Percentiles rank a stretch among this genome's conserved stretches.
phyloP scores from a whole-genome alignment of 164 flowering plant species.

The Sextonia rubra region DNA sequence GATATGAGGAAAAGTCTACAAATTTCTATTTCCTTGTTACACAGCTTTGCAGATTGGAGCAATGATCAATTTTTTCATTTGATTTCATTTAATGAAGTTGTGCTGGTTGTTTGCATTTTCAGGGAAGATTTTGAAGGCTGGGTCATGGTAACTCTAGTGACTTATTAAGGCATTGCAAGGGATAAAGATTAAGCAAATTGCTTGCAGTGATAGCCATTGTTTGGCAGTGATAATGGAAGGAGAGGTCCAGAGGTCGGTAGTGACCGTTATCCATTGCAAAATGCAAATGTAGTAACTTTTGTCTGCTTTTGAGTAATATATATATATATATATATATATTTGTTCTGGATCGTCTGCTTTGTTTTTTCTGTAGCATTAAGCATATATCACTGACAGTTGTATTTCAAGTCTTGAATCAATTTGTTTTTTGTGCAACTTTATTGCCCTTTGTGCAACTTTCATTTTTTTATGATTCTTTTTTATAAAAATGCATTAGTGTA shows the following conservation, averaged over 20 bases:
- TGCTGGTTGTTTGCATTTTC: conserved; percentile 15
- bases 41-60: neutral
- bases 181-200: conserved; percentile 77
- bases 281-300: conserved; percentile 6
- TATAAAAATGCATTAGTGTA: too few species aligned
- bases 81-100: neutral
- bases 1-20: neutral
- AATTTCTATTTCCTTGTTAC: neutral
- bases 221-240: conserved; percentile 90
- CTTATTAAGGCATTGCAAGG: conserved; percentile 73
- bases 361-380: too few species aligned
- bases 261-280: neutral
- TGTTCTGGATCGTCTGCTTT: too few species aligned
- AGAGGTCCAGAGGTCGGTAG: conserved; percentile 74
- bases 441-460: too few species aligned
- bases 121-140: conserved; percentile 99
- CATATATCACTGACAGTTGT: too few species aligned
- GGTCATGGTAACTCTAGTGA: conserved; percentile 99
- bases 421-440: too few species aligned
- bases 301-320: neutral
- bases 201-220: conserved; percentile 98
- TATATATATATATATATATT: too few species aligned
- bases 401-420: too few species aligned
- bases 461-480: too few species aligned
- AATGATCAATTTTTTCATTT: neutral